A percentile compares a stretch with the other conserved stretches of the same genome.
These are phyloP conservation scores for Rubroboletus pulcherrimus DNA, from an alignment of 768 basidiomycete genomes.

Conservation along the genomic window DNA sequence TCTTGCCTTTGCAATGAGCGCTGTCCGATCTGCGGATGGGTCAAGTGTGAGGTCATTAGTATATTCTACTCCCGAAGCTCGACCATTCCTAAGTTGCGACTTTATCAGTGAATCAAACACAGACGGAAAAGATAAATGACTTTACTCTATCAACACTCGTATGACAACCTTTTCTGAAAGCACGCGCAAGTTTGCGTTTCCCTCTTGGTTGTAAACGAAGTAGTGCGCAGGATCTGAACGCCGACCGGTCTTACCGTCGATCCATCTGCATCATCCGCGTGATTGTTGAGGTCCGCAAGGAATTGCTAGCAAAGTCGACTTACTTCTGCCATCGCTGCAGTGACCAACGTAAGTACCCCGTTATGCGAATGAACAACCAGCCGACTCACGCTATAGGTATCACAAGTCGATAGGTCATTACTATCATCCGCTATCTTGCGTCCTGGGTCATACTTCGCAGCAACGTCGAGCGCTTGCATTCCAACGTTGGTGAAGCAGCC, in stretches of 20 bases:
- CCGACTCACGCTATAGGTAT: constrained; percentile 47
- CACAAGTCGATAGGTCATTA: constrained; percentile 41
- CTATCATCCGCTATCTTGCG: constrained; percentile 42
- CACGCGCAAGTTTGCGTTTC: constrained; percentile 42
- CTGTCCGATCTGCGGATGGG: constrained; percentile 23
- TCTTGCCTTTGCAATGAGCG: constrained; percentile 33
- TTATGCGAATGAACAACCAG: not conserved
- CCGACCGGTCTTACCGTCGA: constrained; percentile 46
- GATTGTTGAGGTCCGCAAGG: not conserved
- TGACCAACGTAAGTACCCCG: not conserved
- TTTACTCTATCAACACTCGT: constrained; percentile 49
- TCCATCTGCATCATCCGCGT: constrained; percentile 39
- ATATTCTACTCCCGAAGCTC: constrained; percentile 51
- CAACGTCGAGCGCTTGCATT: constrained; percentile 45
- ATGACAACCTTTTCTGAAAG: constrained; percentile 41
- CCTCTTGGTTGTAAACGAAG: constrained; percentile 47
- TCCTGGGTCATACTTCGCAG: constrained; percentile 42
- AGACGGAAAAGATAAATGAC: not conserved
- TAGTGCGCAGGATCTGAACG: constrained; percentile 55
- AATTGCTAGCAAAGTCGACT: constrained; percentile 2
- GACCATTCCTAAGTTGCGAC: constrained; percentile 19
- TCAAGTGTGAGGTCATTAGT: constrained; percentile 29
- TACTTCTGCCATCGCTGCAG: constrained; percentile 54
- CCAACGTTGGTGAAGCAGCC: constrained; percentile 39
- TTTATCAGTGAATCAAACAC: not conserved